Evolutionary conservation across 768 basidiomycete genomes (phyloP), one percentile per base, ranked within the genome.

Genomic region (Lenzites betulinus): DNA sequence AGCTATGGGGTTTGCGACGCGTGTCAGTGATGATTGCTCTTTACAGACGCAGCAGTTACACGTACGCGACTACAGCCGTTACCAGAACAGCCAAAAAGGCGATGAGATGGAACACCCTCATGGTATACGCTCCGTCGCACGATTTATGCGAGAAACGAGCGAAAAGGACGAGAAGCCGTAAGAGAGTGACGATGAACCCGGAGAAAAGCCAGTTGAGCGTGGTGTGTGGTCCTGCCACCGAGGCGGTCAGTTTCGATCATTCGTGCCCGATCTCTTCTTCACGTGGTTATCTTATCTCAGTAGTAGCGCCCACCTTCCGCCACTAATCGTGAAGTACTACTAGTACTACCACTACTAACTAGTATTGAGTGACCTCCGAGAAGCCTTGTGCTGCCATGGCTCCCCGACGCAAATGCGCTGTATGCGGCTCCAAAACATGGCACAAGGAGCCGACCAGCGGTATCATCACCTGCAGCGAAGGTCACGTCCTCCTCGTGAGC

Each of bases 371-470:
- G n/a, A n/a, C n/a, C n/a, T n/a, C n/a, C n/a, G n/a, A 33, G 42
- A 20, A 20, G 42, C 42, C 13, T 20, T 18, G 18, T 18, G 18
- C n/a, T 4, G 30, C 11, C 30, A 88, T 90, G 89, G 81, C 85
- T 3, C 83, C 81, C 16, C 81, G 84, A 54, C 80, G 78, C 63
- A 82, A 84, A 44, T 96, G 94, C 69, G 79, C 83, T 0, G 81
- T 88, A 22, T 97, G 95, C 69, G 86, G 90, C 9, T 95, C 93
- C 23, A 84, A 83, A 51, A 84, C 88, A 71, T 97, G 93, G 93
- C 86, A 91, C 67, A 95, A 92, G 69, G 92, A 93, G 60, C 84
- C 86, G 12, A 81, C 86, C 0, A 89, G 87, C 36, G 95, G 95
- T 1, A 78, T 89, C 43, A 82, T 95, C 43, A 87, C 88, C 1